A percentile compares a stretch with the other conserved stretches of the same genome.
Evolutionary conservation across 1,284 basidiomycete species (phyloP).

Genomic region (Agaricales sp.): DNA sequence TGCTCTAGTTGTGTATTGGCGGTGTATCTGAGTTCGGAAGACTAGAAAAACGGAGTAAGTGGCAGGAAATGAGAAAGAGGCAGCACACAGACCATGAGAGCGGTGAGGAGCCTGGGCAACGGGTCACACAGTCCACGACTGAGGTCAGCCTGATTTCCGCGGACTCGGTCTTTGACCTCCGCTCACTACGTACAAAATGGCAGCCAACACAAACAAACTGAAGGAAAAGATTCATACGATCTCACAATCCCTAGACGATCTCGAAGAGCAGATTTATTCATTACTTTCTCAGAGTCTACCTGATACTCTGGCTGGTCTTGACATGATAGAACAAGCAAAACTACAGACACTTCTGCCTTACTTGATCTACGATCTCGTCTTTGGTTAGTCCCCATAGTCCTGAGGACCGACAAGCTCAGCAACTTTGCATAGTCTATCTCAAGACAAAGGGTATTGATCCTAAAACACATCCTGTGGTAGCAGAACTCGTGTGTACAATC

Average conservation of each 20-base stretch:
- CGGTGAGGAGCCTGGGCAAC: neutral
- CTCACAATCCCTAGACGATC: slow-evolving; percentile 47
- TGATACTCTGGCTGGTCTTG: slow-evolving; percentile 51
- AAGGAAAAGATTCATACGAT: slow-evolving; percentile 42
- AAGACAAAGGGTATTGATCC: slow-evolving; percentile 71
- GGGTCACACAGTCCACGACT: slow-evolving; percentile 3
- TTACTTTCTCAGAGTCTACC: slow-evolving; percentile 54
- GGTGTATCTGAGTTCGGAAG: slow-evolving; percentile 86
- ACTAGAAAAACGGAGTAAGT: slow-evolving; percentile 27
- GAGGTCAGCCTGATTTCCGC: slow-evolving; percentile 2
- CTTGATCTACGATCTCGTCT: slow-evolving; percentile 74
- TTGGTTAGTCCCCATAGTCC: slow-evolving; percentile 60
- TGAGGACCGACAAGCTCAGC: too few species aligned
- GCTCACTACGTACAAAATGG: slow-evolving; percentile 25
- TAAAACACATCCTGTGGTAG: slow-evolving; percentile 61
- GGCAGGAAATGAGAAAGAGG: neutral
- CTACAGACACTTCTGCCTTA: slow-evolving; percentile 67
- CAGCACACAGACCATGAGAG: slow-evolving; percentile 2
- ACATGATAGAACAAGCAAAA: slow-evolving; percentile 72
- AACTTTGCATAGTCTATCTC: slow-evolving; percentile 51
- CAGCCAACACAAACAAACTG: slow-evolving; percentile 43
- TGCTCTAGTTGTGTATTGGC: slow-evolving; percentile 92
- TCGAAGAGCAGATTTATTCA: slow-evolving; percentile 54
- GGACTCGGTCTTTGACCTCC: slow-evolving; percentile 3
- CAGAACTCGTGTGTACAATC: slow-evolving; percentile 52